These are phyloP conservation scores for Ricinus communis DNA, from an alignment of 345 rosid genomes.

Conservation along the genomic window DNA sequence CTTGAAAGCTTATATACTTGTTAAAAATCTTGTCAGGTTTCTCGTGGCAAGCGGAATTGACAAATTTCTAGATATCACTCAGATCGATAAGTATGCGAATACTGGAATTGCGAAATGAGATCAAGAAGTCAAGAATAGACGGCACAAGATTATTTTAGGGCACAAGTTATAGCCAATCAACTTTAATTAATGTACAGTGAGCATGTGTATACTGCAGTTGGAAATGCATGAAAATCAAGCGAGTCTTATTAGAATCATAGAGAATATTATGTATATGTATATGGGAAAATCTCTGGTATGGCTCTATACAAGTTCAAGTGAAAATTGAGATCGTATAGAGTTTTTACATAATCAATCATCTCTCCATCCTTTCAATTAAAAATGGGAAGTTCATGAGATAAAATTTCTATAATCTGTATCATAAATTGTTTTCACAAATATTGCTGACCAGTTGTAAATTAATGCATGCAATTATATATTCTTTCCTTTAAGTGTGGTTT, in stretches of 20 bases:
- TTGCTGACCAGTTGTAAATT: too few relatives aligned
- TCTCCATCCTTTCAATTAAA: background rate
- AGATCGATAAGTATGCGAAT: constrained; percentile 45
- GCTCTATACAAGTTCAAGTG: background rate
- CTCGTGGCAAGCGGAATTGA: constrained; percentile 59
- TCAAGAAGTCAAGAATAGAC: background rate
- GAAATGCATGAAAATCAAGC: background rate
- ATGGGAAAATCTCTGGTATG: background rate
- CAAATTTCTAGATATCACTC: constrained; percentile 54
- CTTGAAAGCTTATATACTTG: constrained; percentile 7
- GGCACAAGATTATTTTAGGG: too few relatives aligned
- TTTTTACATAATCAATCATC: too few relatives aligned
- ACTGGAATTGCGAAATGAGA: constrained; percentile 9
- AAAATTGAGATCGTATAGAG: background rate
- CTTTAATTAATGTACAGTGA: background rate
- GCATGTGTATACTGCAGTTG: background rate
- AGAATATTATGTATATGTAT: background rate
- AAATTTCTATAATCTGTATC: too few relatives aligned
- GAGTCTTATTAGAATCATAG: background rate
- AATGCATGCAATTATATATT: too few relatives aligned
- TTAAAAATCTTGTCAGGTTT: constrained; percentile 56
- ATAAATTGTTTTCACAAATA: too few relatives aligned
- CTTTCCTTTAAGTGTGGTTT: too few relatives aligned
- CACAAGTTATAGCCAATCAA: too few relatives aligned
- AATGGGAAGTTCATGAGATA: background rate